phyloP scores from a whole-genome alignment of 1,139 yeast species.

The Pichia sp. region DNA sequence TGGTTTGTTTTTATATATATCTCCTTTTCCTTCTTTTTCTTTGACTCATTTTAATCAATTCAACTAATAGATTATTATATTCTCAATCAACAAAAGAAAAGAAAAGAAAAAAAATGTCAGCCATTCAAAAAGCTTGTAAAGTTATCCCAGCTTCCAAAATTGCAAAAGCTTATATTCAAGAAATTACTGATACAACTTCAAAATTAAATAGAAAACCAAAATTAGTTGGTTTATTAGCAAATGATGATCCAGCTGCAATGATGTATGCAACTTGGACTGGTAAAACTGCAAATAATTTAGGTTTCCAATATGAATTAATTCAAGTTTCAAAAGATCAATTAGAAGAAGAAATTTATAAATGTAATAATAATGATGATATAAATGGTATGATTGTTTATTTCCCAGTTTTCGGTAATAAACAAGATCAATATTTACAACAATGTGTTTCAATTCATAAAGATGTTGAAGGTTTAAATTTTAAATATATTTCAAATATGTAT shows the following conservation, averaged over 20 bases:
- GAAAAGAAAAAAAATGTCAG: conserved; percentile 7
- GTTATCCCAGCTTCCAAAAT: conserved; percentile 84
- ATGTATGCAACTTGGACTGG: conserved; percentile 97
- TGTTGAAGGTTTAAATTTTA: conserved; percentile 90
- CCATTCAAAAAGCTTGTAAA: conserved; percentile 32
- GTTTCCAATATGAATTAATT: conserved; percentile 76
- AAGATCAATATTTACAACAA: conserved; percentile 93
- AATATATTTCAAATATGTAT: conserved; percentile 88
- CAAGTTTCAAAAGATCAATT: conserved; percentile 68
- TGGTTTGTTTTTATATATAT: no score
- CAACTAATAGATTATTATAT: no score
- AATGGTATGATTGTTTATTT: conserved; percentile 97
- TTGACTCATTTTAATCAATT: no score
- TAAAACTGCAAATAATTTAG: conserved; percentile 79
- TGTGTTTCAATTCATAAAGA: conserved; percentile 82
- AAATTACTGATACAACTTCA: conserved; percentile 55
- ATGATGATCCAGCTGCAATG: conserved; percentile 88
- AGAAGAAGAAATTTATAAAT: conserved; percentile 75
- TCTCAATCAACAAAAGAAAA: no score
- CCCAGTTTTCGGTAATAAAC: conserved; percentile 94
- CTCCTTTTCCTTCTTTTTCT: no score
- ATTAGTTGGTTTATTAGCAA: conserved; percentile 87
- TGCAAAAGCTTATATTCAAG: conserved; percentile 74
- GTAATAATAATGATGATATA: conserved; percentile 69
- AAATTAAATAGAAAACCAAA: conserved; percentile 53